Base-by-base conservation (phyloP, 257 asterid genomes). In the Solanum chilense region DNA sequence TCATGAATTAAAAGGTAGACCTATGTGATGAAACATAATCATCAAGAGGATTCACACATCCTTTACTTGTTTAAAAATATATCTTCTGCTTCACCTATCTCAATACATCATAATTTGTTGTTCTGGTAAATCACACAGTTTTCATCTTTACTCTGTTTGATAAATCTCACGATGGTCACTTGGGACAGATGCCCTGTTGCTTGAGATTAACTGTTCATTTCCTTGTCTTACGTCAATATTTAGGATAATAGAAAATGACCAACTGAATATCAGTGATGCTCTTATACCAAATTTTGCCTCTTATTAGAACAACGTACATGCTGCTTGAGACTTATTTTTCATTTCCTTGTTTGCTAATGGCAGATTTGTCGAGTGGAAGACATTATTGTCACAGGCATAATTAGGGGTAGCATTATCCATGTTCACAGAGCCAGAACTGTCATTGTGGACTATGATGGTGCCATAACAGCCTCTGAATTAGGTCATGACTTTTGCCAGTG, bases 281-380 rank as follows among this genome's bases (percentile, higher is more conserved):
- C 23, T 78, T 41, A 78, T 27, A 81, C 69, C 16, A 33, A 81
- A 47, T 27, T 47, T 45, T 80, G 15, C 27, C 41, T 80, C 29
- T 23, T 42, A 41, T 20, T 52, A 23, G 42, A 31, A 42, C 35
- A 41, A n/a, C 2, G 4, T 14, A 76, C 21, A 42, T 31, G 3
- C 13, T 81, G 29, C 31, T 49, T 81, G 69, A 52, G 69, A 56
- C 90, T 37, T 64, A 86, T 87, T 80, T 75, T 87, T 73, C 49
- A 4, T 70, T 52, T 88, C 39, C 85, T 74, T 89, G 80, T 87
- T 47, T 35, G 85, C 69, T 77, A 90, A 87, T 89, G 86, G 69
- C 91, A 96, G 99, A 94, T 96, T 70, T 96, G 99, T 88, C 98
- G 99, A 64, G 99, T 96, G 87, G 99, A 96, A 91, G 99, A 96